Conservation (phyloP, 2,329 filamentous ascomycete species). For the Penicillium sp. region DNA sequence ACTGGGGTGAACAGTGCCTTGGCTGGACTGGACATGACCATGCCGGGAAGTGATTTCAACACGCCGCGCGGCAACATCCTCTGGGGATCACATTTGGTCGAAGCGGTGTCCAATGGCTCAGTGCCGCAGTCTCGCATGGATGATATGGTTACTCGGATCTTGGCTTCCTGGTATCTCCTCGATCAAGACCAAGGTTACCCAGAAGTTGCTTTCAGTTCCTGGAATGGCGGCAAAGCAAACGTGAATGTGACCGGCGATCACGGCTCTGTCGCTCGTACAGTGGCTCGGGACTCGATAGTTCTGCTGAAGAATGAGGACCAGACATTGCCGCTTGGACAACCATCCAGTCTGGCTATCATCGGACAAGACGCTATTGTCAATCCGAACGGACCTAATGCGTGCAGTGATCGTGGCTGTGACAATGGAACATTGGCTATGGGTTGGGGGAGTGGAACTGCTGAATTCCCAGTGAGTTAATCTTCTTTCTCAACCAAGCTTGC, state of each 20-base stretch:
- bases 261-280: constrained; percentile 41
- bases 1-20: constrained; percentile 67
- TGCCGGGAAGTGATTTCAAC: constrained; percentile 64
- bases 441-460: constrained; percentile 74
- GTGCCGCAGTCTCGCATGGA: constrained; percentile 60
- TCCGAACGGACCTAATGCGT: constrained; percentile 54
- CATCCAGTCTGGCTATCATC: constrained; percentile 54
- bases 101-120: constrained; percentile 64
- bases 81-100: constrained; percentile 48
- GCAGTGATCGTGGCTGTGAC: constrained; percentile 67
- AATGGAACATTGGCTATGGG: constrained; percentile 71
- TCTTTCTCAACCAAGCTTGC: neutral
- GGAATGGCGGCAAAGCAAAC: constrained; percentile 41
- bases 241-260: constrained; percentile 47
- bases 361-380: constrained; percentile 55
- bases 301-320: constrained; percentile 52
- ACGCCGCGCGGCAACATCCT: constrained; percentile 27
- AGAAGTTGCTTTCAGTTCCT: constrained; percentile 50
- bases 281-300: constrained; percentile 53
- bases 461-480: constrained; percentile 59
- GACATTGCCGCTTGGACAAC: constrained; percentile 50
- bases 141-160: constrained; percentile 62
- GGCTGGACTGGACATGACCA: constrained; percentile 83
- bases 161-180: constrained; percentile 55
- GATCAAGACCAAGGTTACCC: constrained; percentile 53